Evolutionary conservation across 768 basidiomycete genomes (phyloP).

Genomic region (Mycena maculata): DNA sequence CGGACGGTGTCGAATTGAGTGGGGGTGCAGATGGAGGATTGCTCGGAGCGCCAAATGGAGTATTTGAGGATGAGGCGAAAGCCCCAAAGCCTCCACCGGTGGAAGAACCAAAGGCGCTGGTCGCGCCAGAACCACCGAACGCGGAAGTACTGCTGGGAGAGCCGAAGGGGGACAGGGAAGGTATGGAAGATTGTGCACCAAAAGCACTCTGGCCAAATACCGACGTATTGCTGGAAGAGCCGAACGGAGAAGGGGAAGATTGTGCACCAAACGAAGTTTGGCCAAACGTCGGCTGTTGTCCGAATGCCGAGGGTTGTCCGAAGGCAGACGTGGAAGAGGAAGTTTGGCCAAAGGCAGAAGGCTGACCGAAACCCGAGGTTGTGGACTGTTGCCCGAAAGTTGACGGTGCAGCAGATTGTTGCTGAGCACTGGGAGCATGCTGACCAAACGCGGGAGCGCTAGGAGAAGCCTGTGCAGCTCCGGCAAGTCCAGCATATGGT

Average conservation of each 20-base stretch:
- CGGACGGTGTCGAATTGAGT: conserved; percentile 29
- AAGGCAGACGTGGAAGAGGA: conserved; percentile 43
- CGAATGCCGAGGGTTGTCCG: conserved; percentile 51
- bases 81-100: conserved; percentile 40
- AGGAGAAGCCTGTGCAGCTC: conserved; percentile 32
- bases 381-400: conserved; percentile 45
- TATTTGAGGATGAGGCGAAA: conserved; percentile 44
- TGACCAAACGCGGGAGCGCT: conserved; percentile 29
- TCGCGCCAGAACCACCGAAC: conserved; percentile 45
- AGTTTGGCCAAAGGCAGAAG: conserved; percentile 16
- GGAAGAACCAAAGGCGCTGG: conserved; percentile 38
- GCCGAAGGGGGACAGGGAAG: conserved; percentile 41
- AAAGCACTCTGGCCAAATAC: conserved; percentile 47
- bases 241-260: conserved; percentile 51
- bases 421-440: conserved; percentile 22
- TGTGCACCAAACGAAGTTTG: conserved; percentile 46
- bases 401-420: conserved; percentile 25
- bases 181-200: conserved; percentile 48
- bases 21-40: conserved; percentile 31
- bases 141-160: conserved; percentile 33
- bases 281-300: conserved; percentile 50
- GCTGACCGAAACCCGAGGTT: conserved; percentile 23
- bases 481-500: conserved; percentile 68
- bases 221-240: conserved; percentile 40
- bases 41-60: conserved; percentile 45